Conservation (phyloP, 2,329 filamentous ascomycete species). For the Dryadomyces quercivorus region DNA sequence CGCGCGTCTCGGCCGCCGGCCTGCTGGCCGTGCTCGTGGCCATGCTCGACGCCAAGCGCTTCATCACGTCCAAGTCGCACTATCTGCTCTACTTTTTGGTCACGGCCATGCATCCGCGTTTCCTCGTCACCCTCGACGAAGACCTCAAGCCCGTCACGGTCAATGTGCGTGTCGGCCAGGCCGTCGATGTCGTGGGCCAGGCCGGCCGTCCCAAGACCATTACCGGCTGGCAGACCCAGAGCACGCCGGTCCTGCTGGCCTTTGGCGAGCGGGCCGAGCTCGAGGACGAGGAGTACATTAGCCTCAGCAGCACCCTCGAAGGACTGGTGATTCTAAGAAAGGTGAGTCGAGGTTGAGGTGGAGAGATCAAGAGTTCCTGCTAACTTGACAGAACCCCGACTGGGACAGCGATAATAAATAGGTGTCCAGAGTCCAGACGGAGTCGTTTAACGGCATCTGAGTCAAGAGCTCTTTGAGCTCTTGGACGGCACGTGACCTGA, state of each 20-base stretch:
- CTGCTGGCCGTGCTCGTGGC: slow-evolving; percentile 82
- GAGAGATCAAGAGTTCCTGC: too few species aligned
- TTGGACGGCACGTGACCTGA: neutral
- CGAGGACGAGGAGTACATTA: slow-evolving; percentile 95
- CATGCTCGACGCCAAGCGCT: slow-evolving; percentile 91
- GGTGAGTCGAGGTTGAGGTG: too few species aligned
- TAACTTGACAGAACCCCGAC: slow-evolving; percentile 34
- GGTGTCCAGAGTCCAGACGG: neutral
- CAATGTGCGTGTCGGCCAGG: slow-evolving; percentile 94
- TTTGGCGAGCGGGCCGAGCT: slow-evolving; percentile 92
- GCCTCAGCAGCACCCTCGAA: slow-evolving; percentile 80
- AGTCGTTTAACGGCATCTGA: too few species aligned
- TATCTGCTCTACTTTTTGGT: slow-evolving; percentile 97
- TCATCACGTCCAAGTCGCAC: slow-evolving; percentile 55
- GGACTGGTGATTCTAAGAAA: slow-evolving; percentile 93
- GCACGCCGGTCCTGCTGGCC: slow-evolving; percentile 90
- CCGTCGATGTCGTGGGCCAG: slow-evolving; percentile 94
- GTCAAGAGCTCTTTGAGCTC: too few species aligned
- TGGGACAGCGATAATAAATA: slow-evolving; percentile 39
- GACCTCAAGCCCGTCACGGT: slow-evolving; percentile 86
- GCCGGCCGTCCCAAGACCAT: slow-evolving; percentile 97
- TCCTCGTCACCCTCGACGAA: slow-evolving; percentile 93
- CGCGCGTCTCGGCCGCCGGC: slow-evolving; percentile 78
- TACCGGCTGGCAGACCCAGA: slow-evolving; percentile 98
- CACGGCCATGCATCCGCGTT: slow-evolving; percentile 91